These are phyloP conservation scores for Protea cynaroides DNA, from an alignment of 164 flowering plant genomes.

Conservation along the genomic window DNA sequence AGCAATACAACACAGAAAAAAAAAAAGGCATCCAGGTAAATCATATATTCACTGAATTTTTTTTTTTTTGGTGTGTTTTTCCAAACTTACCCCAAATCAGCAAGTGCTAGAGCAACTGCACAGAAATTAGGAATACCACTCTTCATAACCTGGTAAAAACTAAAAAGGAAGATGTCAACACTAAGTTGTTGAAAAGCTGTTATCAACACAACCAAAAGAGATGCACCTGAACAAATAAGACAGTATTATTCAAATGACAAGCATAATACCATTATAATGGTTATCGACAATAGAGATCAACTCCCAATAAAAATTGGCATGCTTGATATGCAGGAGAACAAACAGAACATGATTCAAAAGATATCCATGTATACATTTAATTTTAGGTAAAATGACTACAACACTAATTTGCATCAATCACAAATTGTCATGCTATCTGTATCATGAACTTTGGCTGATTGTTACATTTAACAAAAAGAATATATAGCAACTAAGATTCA, in stretches of 20 bases:
- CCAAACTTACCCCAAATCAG: slow-evolving; percentile 75
- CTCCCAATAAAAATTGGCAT: background rate
- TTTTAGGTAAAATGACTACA: too few relatives aligned
- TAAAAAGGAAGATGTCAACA: slow-evolving; percentile 10
- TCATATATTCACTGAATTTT: too few relatives aligned
- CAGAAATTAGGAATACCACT: slow-evolving; percentile 96
- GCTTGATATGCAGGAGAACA: background rate
- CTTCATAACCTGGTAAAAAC: slow-evolving; percentile 63
- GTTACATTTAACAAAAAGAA: background rate
- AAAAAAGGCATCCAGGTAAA: background rate
- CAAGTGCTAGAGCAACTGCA: slow-evolving; percentile 94
- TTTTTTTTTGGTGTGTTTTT: too few relatives aligned
- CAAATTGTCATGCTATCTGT: background rate
- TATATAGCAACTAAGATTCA: too few relatives aligned
- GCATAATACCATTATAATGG: background rate
- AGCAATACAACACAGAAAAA: background rate
- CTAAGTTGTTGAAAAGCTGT: slow-evolving; percentile 2
- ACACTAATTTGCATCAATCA: background rate
- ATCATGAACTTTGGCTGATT: background rate
- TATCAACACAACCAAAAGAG: slow-evolving; percentile 1
- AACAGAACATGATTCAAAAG: background rate
- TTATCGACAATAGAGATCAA: background rate
- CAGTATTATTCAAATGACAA: background rate
- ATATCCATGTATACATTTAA: too few relatives aligned
- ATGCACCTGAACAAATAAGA: slow-evolving; percentile 2